Conservation (phyloP, 331 rosid species). For the Rhamnella rubrinervis region DNA sequence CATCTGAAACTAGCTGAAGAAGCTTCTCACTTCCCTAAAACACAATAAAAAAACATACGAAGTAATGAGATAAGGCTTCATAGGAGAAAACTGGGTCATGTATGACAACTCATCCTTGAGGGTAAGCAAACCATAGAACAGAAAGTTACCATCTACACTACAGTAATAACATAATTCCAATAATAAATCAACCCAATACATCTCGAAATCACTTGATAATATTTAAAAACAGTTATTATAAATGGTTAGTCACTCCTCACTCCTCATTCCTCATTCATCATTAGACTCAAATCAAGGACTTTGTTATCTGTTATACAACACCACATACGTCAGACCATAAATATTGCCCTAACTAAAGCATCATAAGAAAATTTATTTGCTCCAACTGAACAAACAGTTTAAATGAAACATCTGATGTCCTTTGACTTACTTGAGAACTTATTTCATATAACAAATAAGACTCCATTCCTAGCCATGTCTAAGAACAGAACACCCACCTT, state of each 20-base stretch:
- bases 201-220: not conserved
- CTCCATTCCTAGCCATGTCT: conserved; percentile 18
- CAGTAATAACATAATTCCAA: conserved; percentile 7
- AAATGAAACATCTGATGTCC: not conserved
- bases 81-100: not conserved
- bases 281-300: too few species aligned
- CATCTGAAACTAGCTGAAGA: conserved; percentile 63
- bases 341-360: not conserved
- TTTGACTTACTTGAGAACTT: not conserved
- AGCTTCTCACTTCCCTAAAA: conserved; percentile 85
- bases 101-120: conserved; percentile 1
- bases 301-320: too few species aligned
- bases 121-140: conserved; percentile 4
- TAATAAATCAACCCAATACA: not conserved
- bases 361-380: not conserved
- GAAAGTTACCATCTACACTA: conserved; percentile 18
- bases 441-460: not conserved
- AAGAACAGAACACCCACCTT: conserved; percentile 47
- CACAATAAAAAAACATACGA: conserved; percentile 14
- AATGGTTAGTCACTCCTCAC: not conserved
- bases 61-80: not conserved
- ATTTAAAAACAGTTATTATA: not conserved
- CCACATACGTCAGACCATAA: not conserved
- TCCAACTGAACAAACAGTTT: not conserved
- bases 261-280: too few species aligned